phyloP scores from a whole-genome alignment of 768 basidiomycete genomes.

The Pleurotus djamor region DNA sequence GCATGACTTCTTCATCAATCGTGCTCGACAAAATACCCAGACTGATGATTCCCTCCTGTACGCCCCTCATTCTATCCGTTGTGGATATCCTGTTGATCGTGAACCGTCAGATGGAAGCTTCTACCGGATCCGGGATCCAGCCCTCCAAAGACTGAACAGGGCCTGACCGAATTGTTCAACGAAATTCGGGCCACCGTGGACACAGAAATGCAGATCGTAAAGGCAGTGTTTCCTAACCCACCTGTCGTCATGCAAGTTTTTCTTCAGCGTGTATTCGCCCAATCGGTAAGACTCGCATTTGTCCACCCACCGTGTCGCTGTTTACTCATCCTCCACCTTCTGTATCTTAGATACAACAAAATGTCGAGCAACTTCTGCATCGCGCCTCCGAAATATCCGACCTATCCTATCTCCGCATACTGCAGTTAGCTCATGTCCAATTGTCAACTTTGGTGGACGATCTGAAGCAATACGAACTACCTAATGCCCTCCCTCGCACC shows the following conservation, averaged over 20 bases:
- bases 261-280: constrained; percentile 94
- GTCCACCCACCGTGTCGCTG: neutral
- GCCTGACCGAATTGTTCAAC: constrained; percentile 73
- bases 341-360: constrained; percentile 82
- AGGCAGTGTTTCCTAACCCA: constrained; percentile 97
- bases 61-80: constrained; percentile 12
- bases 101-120: constrained; percentile 64
- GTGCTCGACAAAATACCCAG: constrained; percentile 64
- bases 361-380: constrained; percentile 87
- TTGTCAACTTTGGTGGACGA: constrained; percentile 83
- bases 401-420: constrained; percentile 85
- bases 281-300: constrained; percentile 62
- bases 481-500: constrained; percentile 61
- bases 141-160: constrained; percentile 78
- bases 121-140: constrained; percentile 78
- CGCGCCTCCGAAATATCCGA: constrained; percentile 76
- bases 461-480: constrained; percentile 86
- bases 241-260: constrained; percentile 98
- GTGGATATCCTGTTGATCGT: constrained; percentile 6
- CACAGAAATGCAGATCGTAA: constrained; percentile 96
- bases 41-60: constrained; percentile 58
- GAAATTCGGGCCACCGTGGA: constrained; percentile 92
- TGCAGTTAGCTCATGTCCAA: constrained; percentile 84
- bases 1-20: constrained; percentile 99
- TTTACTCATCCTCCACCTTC: neutral